Evolutionary conservation across 371 early-diverging fungal species (phyloP), one percentile per base, ranked within the genome.

Genomic region (Amoeboaphelidium occidentale): DNA sequence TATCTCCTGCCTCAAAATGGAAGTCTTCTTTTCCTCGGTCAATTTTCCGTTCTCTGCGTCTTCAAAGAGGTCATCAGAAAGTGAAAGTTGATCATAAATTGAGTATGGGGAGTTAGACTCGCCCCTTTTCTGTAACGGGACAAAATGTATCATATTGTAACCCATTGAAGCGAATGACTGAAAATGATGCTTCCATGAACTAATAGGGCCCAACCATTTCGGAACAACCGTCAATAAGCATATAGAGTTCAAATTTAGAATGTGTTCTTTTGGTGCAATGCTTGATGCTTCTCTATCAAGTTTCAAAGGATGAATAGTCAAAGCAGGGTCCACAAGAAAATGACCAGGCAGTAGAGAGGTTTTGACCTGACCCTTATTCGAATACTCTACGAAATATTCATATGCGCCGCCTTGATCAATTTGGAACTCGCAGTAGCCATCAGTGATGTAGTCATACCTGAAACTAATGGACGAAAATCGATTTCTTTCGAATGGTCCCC

Each of bases 61-160:
- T 43, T 58, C 63, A 57, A 92, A 93, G 43, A 93, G 61, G 47
- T 82, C 83, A 48, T 81, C 76, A 6, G 82, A 75, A 27, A 90
- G 66, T 20, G 76, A 63, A 24, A 90, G 72, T 63, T 92, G 94
- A 62, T 91, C 84, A 55, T 66, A 76, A 46, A 96, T 84, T 47
- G 88, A 83, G 67, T 90, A 96, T 10, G 97, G 97, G 13, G 92
- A 91, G 60, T 89, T 79, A 1, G 90, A 89, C 14, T 55, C 58
- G 21, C 97, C 93, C 21, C 94, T 72, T 54, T 76, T 67, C 58
- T 86, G 86, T 56, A 90, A 54, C 1, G 97, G 97, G 1, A 87
- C 86, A 66, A 88, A 89, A 57, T 96, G 97, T 25, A 93, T 72
- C 87, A 90, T 85, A 58, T 96, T 96, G 68, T 90, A 96, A 21